These are phyloP conservation scores for Suillus subluteus DNA, from an alignment of 768 basidiomycete genomes.

Conservation along the genomic window DNA sequence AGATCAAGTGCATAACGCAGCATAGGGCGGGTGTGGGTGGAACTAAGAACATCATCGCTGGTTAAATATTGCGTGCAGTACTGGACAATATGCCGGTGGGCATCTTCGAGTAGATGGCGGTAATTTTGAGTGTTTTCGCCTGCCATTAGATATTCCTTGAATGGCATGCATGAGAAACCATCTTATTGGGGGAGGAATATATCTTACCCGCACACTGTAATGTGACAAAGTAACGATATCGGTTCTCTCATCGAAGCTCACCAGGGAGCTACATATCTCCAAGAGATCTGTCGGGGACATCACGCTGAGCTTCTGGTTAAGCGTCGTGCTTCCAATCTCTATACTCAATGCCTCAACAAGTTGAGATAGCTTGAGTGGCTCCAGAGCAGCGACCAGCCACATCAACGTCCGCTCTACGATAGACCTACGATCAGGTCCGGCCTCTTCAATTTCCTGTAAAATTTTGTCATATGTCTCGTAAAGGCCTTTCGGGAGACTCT, in stretches of 20 bases:
- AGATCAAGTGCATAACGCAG: constrained; percentile 6
- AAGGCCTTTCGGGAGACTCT: constrained; percentile 21
- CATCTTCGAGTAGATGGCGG: background rate
- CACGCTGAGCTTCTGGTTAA: constrained; percentile 15
- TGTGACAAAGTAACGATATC: constrained; percentile 20
- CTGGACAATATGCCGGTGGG: constrained; percentile 1
- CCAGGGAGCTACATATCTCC: constrained; percentile 21
- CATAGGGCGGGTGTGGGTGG: background rate
- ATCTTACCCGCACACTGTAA: constrained; percentile 28
- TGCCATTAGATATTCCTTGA: constrained; percentile 5
- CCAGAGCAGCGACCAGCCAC: constrained; percentile 24
- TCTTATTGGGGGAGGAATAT: background rate
- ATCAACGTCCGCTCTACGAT: constrained; percentile 13
- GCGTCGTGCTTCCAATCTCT: constrained; percentile 5
- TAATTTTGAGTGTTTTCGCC: background rate
- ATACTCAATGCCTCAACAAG: constrained; percentile 20
- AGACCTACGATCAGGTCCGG: background rate
- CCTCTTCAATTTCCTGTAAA: constrained; percentile 16
- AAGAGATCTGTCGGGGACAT: constrained; percentile 16
- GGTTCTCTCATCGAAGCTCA: constrained; percentile 18
- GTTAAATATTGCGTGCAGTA: background rate
- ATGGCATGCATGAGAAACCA: background rate
- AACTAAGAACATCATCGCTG: constrained; percentile 2
- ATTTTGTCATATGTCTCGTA: constrained; percentile 28
- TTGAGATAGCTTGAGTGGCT: constrained; percentile 18